Percentiles rank a stretch among this genome's conserved stretches.
Conservation (phyloP, 1,139 yeast genomes). For the Zygoascus sp. region DNA sequence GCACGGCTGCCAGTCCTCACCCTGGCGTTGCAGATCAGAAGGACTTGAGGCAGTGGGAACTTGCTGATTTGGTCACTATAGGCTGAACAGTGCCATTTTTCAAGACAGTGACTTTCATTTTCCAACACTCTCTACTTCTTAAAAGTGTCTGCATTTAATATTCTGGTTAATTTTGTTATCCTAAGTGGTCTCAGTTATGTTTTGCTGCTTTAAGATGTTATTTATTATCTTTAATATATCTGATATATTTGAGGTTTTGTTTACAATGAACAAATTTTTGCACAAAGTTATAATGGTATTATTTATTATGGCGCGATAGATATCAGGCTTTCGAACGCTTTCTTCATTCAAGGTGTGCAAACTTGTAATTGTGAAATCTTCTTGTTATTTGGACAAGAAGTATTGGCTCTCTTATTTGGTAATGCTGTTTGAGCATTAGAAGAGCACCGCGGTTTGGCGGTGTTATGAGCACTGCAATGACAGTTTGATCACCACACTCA, state of each 20-base stretch:
- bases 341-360: no score
- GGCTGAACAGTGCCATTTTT: neutral
- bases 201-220: neutral
- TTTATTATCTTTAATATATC: neutral
- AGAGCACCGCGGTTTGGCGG: no score
- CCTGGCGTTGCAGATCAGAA: neutral
- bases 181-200: neutral
- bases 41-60: conserved; percentile 1
- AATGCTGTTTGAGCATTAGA: no score
- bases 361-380: no score
- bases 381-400: no score
- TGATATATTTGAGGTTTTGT: neutral
- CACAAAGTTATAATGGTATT: neutral
- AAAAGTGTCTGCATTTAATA: neutral
- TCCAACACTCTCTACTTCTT: no score
- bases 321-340: no score
- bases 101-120: neutral
- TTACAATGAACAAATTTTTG: no score
- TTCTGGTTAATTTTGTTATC: neutral
- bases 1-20: neutral
- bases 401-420: no score
- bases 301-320: neutral
- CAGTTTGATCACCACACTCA: no score
- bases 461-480: no score
- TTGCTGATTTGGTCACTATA: neutral